Conservation (phyloP, 2,329 filamentous ascomycete species). For the Bipolaris cookei region DNA sequence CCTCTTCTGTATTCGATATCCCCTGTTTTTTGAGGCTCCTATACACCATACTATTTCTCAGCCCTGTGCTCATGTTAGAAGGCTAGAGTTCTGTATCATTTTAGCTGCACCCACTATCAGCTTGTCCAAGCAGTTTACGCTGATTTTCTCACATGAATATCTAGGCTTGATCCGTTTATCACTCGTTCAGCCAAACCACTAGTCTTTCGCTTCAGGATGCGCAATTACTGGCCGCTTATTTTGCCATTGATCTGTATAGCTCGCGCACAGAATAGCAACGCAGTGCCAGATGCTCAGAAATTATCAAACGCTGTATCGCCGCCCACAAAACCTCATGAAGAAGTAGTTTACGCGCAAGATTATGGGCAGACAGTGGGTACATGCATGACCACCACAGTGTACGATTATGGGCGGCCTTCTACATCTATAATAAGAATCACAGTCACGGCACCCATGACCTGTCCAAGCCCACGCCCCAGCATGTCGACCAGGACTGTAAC, state of each 20-base stretch:
- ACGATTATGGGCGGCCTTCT: slow-evolving; percentile 12
- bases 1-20: neutral
- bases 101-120: neutral
- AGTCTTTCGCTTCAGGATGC: slow-evolving; percentile 44
- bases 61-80: neutral
- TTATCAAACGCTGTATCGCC: slow-evolving; percentile 2
- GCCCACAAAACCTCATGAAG: neutral
- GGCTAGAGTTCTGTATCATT: neutral
- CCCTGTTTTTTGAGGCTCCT: neutral
- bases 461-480: neutral
- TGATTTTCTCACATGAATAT: slow-evolving; percentile 31
- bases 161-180: slow-evolving; percentile 32
- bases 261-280: slow-evolving; percentile 21
- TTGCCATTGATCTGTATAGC: slow-evolving; percentile 33
- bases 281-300: slow-evolving; percentile 10
- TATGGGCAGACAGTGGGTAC: neutral
- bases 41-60: neutral
- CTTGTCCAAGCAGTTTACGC: slow-evolving; percentile 4
- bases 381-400: slow-evolving; percentile 12
- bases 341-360: slow-evolving; percentile 1
- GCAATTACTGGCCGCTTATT: slow-evolving; percentile 29
- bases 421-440: slow-evolving; percentile 19
- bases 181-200: slow-evolving; percentile 36
- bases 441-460: slow-evolving; percentile 14
- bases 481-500: neutral